Evolutionary conservation across 768 basidiomycete genomes (phyloP), one percentile per base, ranked within the genome.

Genomic region (Lactifluus hygrophoroides): DNA sequence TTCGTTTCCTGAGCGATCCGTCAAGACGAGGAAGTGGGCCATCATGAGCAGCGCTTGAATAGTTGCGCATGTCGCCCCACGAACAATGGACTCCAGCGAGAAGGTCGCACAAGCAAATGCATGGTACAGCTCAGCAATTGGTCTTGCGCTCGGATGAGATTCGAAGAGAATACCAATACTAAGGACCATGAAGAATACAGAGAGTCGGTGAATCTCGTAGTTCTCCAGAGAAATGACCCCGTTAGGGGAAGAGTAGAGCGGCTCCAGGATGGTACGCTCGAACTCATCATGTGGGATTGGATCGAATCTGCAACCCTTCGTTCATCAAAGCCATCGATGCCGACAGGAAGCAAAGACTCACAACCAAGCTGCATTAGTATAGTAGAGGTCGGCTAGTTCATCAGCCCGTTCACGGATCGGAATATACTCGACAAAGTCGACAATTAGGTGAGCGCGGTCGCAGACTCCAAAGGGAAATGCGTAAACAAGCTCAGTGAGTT

Each of bases 181-280:
- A 5, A 84, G 65, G 34, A 81, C 55, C 56, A 77, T 73, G 66
- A 81, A 82, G 67, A 83, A 77, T 19, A 80, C 73, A 17, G 81
- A 72, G 34, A 84, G 72, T 32, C 72, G 68, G 54, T 82, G 78
- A 0, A 79, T 71, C 51, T 80, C 76, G 21, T 79, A 53, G 37
- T 40, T 25, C 16, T 48, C 49, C 40, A 76, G 69, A 19, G 76
- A 60, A 46, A 65, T 69, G 9, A 69, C 65, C 40, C 66, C 40
- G 16, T 45, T 66, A 16, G 68, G 70, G 17, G 70, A 64, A 21
- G 64, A 53, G 58, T 80, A 81, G n/a, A 82, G 72, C 14, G 72
- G 72, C 17, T 73, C 66, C 32, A 80, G 43, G 23, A 80, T 70
- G 9, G 67, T 69, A 11, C 51, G 58, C 50, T 74, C 66, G 57